A percentile compares a stretch with the other conserved stretches of the same genome.
Conservation (phyloP, 2,329 filamentous ascomycete genomes). For the Botrytis sinoallii region DNA sequence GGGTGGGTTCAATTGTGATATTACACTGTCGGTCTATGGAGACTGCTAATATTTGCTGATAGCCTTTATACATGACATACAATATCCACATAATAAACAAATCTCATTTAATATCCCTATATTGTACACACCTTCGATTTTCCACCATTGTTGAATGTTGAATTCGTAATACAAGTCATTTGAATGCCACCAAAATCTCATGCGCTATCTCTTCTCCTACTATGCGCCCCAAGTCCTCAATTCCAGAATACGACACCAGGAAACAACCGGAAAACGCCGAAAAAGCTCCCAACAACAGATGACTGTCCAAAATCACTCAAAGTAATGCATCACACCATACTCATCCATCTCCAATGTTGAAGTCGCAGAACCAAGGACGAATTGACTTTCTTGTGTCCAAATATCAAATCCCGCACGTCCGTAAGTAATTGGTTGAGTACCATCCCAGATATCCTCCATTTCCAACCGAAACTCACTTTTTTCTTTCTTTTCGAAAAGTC, state of each 20-base stretch:
- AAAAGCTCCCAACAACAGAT: not conserved
- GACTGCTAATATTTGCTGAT: too few relatives aligned
- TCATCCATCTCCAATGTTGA: not conserved
- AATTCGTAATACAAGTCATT: not conserved
- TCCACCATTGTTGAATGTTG: not conserved
- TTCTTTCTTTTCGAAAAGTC: conserved; percentile 48
- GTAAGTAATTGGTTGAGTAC: not conserved
- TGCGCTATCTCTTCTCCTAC: not conserved
- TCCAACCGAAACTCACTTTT: conserved; percentile 50
- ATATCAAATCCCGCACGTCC: not conserved
- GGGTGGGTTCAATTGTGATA: not conserved
- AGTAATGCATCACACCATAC: not conserved
- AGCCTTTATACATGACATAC: not conserved
- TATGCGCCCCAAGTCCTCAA: not conserved
- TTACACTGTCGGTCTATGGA: too few relatives aligned
- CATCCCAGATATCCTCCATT: conserved; percentile 44
- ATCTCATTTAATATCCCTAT: not conserved
- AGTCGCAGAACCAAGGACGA: too few relatives aligned
- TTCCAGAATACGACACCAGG: not conserved
- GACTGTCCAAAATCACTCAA: not conserved
- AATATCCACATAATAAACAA: not conserved
- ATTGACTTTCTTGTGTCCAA: not conserved
- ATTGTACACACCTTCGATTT: too few relatives aligned
- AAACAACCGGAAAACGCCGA: fast-evolving
- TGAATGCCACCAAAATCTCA: not conserved